phyloP scores from a whole-genome alignment of 768 basidiomycete species.

The Omphalotus guepiniiformis region DNA sequence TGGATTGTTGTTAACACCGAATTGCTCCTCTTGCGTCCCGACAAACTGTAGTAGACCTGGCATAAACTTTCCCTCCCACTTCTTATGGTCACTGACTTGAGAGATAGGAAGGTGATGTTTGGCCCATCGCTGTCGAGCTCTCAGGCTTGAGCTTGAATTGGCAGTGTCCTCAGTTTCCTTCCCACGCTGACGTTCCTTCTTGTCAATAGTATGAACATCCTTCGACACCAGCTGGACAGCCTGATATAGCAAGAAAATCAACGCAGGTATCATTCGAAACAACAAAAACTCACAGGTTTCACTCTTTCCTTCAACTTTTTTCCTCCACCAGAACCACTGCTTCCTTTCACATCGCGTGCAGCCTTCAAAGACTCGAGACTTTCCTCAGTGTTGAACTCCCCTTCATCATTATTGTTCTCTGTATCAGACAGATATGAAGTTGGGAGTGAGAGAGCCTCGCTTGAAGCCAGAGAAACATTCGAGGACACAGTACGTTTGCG shows the following conservation, averaged over 20 bases:
- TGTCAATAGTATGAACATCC: conserved; percentile 5
- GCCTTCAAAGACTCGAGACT: not conserved
- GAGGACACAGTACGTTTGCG: too few relatives aligned
- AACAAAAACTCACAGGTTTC: not conserved
- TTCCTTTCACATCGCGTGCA: not conserved
- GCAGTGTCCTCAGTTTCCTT: not conserved
- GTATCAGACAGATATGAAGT: not conserved
- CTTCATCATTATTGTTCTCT: not conserved
- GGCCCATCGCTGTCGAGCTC: not conserved
- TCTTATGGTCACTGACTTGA: not conserved
- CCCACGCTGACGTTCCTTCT: conserved; percentile 1
- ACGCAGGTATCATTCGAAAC: not conserved
- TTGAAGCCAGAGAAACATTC: too few relatives aligned
- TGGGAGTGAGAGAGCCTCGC: not conserved
- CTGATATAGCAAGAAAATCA: not conserved
- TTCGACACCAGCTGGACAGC: not conserved
- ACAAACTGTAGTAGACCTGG: not conserved
- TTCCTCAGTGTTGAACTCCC: conserved; percentile 1
- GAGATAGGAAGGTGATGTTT: too few relatives aligned
- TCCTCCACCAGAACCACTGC: too few relatives aligned
- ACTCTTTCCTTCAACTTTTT: not conserved
- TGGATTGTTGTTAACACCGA: not conserved
- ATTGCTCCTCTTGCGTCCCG: not conserved
- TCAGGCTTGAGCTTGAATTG: too few relatives aligned
- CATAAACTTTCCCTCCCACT: not conserved